Evolutionary conservation across 2,329 filamentous ascomycete species (phyloP), one percentile per base, ranked within the genome.

Genomic region (Fusarium lyarnte): DNA sequence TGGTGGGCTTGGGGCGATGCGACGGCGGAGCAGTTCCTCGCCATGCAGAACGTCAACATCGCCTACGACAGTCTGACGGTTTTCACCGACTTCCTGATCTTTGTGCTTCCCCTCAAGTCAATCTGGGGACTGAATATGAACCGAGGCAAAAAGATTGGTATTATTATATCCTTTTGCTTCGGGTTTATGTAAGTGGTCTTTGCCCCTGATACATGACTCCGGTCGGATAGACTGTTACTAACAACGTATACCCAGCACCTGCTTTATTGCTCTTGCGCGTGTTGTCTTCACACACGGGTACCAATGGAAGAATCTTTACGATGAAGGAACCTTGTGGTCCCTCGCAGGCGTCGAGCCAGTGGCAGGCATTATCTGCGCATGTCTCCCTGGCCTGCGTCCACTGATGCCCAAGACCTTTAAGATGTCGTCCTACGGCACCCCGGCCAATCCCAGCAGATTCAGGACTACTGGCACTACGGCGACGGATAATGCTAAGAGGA

Each of bases 1-100:
- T 64, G 62, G 62, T 64, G 62, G 62, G 58, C 58, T 5, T 64
- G 62, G 62, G 62, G 62, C 10, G 58, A 64, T 63, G 62, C 62
- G 0, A 64, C 62, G 5, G 39, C 58, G 0, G 62, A 63, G 21
- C 62, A 64, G 33, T 64, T 64, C 33, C 39, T 63, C 6, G 62
- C 62, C 23, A 63, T 64, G 58, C 33, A 38, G 2, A 64, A 63
- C 2, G 31, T 39, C 27, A 64, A 64, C 13, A 64, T 64, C 16
- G 62, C 62, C 12, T 64, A 64, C 8, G 62, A 64, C 27, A 63
- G 58, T 3, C 8, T 64, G 27, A 64, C 62, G 0, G 62, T 64
- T 3, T 63, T 63, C 3, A 64, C 62, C 6, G 62, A 64, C 33
- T 64, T 64, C 27, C n/a, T 64, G 39, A 63, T 64, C 8, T 64